phyloP scores from a whole-genome alignment of 345 rosid genomes.

The Garcia nutans region DNA sequence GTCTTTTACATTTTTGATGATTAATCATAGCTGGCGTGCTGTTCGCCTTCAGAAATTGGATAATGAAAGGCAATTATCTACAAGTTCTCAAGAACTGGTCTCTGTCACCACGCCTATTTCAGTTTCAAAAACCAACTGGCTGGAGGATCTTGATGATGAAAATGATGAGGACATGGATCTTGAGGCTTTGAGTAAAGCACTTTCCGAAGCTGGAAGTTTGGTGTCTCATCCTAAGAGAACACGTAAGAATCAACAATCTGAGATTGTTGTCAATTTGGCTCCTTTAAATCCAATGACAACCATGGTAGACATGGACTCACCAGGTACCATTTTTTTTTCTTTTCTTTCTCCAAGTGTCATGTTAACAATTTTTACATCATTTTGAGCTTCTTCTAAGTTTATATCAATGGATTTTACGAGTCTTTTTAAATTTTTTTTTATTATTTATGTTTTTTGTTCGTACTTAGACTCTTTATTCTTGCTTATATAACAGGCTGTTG shows the following conservation, averaged over 20 bases:
- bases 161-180: slow-evolving; percentile 66
- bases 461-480: background rate
- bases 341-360: no score
- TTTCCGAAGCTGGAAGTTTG: slow-evolving; percentile 51
- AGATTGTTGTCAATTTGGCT: slow-evolving; percentile 30
- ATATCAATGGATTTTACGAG: background rate
- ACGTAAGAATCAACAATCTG: slow-evolving; percentile 23
- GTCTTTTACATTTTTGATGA: background rate
- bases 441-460: background rate
- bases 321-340: slow-evolving; percentile 31
- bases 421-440: no score
- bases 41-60: slow-evolving; percentile 60
- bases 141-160: slow-evolving; percentile 43
- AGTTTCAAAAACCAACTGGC: slow-evolving; percentile 48
- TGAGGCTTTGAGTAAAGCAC: slow-evolving; percentile 59
- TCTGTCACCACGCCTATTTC: slow-evolving; percentile 32
- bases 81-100: slow-evolving; percentile 5
- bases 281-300: slow-evolving; percentile 25
- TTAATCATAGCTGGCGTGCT: slow-evolving; percentile 73
- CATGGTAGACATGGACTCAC: slow-evolving; percentile 31
- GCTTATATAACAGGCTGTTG: background rate
- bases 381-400: background rate
- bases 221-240: slow-evolving; percentile 50
- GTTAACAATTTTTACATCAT: background rate
- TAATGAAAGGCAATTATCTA: slow-evolving; percentile 23